Base-by-base conservation (phyloP, 352 stramenopile species). In the Globisporangium heterothallicum region DNA sequence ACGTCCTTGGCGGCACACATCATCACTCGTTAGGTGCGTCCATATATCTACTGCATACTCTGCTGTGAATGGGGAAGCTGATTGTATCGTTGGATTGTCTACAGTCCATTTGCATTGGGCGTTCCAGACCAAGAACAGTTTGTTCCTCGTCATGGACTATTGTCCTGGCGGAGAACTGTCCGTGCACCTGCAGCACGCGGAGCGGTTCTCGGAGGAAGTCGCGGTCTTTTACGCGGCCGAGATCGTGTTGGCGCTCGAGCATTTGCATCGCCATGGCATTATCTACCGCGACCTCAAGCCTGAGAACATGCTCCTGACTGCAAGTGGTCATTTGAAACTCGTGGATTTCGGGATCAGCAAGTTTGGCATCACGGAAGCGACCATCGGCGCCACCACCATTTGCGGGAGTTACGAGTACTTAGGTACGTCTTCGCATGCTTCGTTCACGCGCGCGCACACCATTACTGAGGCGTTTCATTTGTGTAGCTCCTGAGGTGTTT, bases 121-220 rank as follows among this genome's bases (percentile, higher is more conserved):
- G 21, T 92, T 93, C 60, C 82, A 93, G 56, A 84, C 73, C 6
- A 62, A 66, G 18, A 60, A 34, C 6, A 78, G 59, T 26, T 54
- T 92, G 36, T 88, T 86, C 41, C 70, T 90, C 38, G 82, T 92
- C 9, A 89, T 91, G 79, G 82, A 92, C 35, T 92, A 90, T 40
- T 90, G 78, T 58, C 74, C 80, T 0, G 82, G 82, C 9, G 82
- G 82, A 9, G 79, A 92, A 43, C 36, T 92, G 8, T 86, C 76
- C 3, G 62, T 56, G 2, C 76, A 87, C 30, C 43, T 88, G 8
- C 73, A 83, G 26, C 61, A 59, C 21, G 61, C 68, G 1, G 62
- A 56, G 14, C 68, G 60, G 2, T 90, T 93, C 56, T 57, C 54
- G 0, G 70, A 88, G 59, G 50, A 78, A 14, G 61, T 85, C 14